Evolutionary conservation across 495 filamentous ascomycete genomes (phyloP).

Genomic region (Aspergillus kassunensis): DNA sequence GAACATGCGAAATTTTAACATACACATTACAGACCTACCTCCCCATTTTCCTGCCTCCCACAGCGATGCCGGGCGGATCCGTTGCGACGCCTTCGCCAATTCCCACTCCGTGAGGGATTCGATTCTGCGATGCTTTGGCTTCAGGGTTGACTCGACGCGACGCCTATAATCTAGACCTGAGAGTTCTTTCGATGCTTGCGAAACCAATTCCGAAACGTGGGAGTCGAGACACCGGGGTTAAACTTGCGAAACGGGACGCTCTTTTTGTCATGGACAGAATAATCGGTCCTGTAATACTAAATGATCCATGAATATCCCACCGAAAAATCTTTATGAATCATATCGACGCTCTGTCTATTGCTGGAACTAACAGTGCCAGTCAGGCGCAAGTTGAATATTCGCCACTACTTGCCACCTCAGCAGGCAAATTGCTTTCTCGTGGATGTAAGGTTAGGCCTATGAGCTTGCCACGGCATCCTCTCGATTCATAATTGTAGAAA

Average conservation of each 20-base stretch:
- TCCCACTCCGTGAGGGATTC: slow-evolving; percentile 40
- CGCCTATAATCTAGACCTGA: not conserved
- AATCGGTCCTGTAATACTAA: too few relatives aligned
- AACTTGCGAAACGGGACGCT: too few relatives aligned
- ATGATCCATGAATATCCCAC: too few relatives aligned
- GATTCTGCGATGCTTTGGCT: not conserved
- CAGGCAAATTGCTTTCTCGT: not conserved
- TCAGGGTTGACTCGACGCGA: not conserved
- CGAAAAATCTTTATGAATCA: too few relatives aligned
- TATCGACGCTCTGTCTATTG: too few relatives aligned
- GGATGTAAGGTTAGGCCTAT: too few relatives aligned
- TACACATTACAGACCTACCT: slow-evolving; percentile 61
- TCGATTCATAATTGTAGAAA: too few relatives aligned
- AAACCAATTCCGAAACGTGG: too few relatives aligned
- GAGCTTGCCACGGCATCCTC: too few relatives aligned
- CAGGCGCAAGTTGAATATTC: not conserved
- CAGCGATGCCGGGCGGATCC: slow-evolving; percentile 33
- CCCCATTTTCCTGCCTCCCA: slow-evolving; percentile 73
- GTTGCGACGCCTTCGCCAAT: slow-evolving; percentile 42
- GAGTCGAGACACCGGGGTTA: too few relatives aligned
- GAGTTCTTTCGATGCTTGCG: not conserved
- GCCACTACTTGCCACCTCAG: slow-evolving; percentile 5
- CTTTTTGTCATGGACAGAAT: too few relatives aligned
- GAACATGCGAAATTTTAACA: slow-evolving; percentile 13
- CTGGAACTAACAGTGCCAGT: too few relatives aligned